These are phyloP conservation scores for Batkoa obscura DNA, from an alignment of 371 early-diverging fungal species.

Conservation along the genomic window DNA sequence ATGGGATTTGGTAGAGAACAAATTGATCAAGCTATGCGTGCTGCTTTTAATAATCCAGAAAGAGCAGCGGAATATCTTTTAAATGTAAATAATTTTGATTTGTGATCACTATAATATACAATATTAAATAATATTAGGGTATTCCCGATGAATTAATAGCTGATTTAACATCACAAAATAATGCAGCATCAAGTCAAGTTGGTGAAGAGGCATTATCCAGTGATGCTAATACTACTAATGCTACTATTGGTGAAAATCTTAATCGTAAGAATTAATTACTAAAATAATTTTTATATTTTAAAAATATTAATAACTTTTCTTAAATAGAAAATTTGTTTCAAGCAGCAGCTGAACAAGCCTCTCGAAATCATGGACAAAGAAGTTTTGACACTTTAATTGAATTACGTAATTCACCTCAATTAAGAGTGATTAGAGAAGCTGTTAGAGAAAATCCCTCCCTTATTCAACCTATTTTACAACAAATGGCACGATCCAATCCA, in stretches of 20 bases:
- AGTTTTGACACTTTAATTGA: background rate
- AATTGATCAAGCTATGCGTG: constrained; percentile 76
- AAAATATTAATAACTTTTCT: constrained; percentile 5
- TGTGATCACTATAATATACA: background rate
- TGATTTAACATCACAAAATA: constrained; percentile 4
- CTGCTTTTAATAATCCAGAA: constrained; percentile 92
- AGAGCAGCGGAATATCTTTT: constrained; percentile 92
- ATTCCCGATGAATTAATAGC: constrained; percentile 20
- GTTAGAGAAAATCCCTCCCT: constrained; percentile 72
- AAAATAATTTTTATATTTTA: background rate
- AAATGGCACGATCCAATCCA: constrained; percentile 70
- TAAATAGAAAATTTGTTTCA: constrained; percentile 8
- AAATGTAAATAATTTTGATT: constrained; percentile 28
- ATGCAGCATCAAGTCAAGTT: background rate
- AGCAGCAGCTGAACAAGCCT: constrained; percentile 6
- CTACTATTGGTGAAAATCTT: no score
- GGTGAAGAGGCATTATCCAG: background rate
- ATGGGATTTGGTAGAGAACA: constrained; percentile 87
- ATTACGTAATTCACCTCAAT: constrained; percentile 41
- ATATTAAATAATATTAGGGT: constrained; percentile 16
- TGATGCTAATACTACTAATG: background rate
- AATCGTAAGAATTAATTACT: no score
- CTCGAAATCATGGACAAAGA: background rate
- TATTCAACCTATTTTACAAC: constrained; percentile 68
- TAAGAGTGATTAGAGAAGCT: constrained; percentile 73